A percentile compares a stretch with the other conserved stretches of the same genome.
Conservation (phyloP, 208 protist genomes). For the Acanthamoeba triangularis region DNA sequence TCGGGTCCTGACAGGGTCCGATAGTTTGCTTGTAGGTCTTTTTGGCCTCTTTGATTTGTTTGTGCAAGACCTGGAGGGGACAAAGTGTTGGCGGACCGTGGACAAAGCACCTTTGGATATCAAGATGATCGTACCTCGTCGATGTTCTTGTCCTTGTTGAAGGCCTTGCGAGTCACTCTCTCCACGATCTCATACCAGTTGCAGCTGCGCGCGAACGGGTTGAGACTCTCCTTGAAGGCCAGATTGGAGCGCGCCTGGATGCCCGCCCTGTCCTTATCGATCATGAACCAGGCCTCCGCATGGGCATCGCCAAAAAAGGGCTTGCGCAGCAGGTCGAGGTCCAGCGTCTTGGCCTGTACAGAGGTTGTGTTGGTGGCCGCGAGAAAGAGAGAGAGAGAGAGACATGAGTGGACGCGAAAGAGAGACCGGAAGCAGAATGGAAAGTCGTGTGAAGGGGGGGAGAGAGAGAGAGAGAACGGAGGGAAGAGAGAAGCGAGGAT, state of each 20-base stretch:
- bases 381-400: background rate
- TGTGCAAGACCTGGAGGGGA: background rate
- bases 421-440: background rate
- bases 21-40: slow-evolving; percentile 25
- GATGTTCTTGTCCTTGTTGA: slow-evolving; percentile 12
- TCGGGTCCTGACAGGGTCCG: slow-evolving; percentile 13
- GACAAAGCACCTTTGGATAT: no score
- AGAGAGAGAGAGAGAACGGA: background rate
- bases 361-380: background rate
- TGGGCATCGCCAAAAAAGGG: background rate
- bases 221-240: slow-evolving; percentile 44
- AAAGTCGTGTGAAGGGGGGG: background rate
- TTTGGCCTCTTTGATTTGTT: background rate
- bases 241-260: slow-evolving; percentile 6
- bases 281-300: slow-evolving; percentile 8
- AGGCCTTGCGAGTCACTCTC: slow-evolving; percentile 9
- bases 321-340: background rate
- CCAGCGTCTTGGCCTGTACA: background rate
- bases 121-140: background rate
- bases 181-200: slow-evolving; percentile 54
- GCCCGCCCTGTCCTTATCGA: slow-evolving; percentile 18
- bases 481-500: no score
- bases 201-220: slow-evolving; percentile 50
- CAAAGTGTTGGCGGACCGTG: no score
- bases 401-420: background rate